Percentiles rank a stretch among this genome's conserved stretches.
phyloP scores from a whole-genome alignment of 371 early-diverging fungal genomes.

The Dinochytrium kinnereticum region DNA sequence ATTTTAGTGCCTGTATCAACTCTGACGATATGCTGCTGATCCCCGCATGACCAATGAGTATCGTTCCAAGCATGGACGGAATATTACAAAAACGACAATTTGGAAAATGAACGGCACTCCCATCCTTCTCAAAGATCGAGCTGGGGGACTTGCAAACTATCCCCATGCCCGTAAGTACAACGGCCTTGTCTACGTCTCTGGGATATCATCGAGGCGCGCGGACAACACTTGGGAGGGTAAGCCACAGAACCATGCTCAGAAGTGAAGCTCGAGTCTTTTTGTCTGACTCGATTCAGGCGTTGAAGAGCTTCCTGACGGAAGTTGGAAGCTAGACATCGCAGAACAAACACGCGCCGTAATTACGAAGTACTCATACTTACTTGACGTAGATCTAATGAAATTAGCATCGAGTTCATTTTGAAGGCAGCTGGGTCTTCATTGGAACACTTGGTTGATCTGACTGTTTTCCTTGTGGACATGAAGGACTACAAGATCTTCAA shows the following conservation, averaged over 20 bases:
- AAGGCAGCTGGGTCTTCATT: slow-evolving; percentile 38
- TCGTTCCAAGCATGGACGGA: not conserved
- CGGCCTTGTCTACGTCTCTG: slow-evolving; percentile 66
- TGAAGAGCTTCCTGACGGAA: slow-evolving; percentile 57
- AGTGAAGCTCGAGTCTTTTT: not conserved
- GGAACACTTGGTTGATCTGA: slow-evolving; percentile 65
- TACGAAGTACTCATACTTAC: not conserved
- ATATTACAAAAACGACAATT: not conserved
- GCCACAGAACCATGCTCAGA: not conserved
- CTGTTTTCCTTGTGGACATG: slow-evolving; percentile 73
- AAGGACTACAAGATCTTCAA: slow-evolving; percentile 67
- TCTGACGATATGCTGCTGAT: not conserved
- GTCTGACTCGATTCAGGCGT: slow-evolving; percentile 37
- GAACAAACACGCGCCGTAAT: slow-evolving; percentile 5
- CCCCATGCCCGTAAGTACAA: slow-evolving; percentile 65
- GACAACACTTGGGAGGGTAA: slow-evolving; percentile 66
- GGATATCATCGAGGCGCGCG: slow-evolving; percentile 62
- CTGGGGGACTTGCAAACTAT: slow-evolving; percentile 68
- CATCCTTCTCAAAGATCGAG: slow-evolving; percentile 57
- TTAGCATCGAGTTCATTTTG: not conserved
- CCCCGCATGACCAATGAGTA: not conserved
- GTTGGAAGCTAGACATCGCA: slow-evolving; percentile 25
- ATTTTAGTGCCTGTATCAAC: not conserved
- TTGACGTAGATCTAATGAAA: not conserved
- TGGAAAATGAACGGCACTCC: slow-evolving; percentile 53